Percentiles rank a stretch among this genome's conserved stretches.
phyloP scores from a whole-genome alignment of 768 basidiomycete species.

The Aureoboletus auriporus region DNA sequence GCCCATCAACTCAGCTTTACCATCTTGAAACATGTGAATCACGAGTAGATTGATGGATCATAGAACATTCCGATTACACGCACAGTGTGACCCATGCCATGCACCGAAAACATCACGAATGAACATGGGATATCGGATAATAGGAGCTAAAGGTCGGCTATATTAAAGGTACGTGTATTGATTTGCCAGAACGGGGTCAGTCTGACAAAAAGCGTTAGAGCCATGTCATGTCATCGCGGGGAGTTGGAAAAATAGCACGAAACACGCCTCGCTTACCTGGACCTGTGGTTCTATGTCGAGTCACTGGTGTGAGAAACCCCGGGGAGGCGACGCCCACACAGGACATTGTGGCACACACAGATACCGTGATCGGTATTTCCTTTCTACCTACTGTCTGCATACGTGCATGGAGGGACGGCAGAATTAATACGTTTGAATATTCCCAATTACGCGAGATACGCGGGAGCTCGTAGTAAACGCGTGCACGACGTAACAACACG shows the following conservation, averaged over 20 bases:
- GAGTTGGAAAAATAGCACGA: constrained; percentile 13
- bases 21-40: constrained; percentile 19
- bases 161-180: constrained; percentile 21
- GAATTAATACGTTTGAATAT: constrained; percentile 16
- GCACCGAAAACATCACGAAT: not conserved
- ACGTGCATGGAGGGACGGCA: not conserved
- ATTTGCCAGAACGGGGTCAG: constrained; percentile 8
- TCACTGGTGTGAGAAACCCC: constrained; percentile 13
- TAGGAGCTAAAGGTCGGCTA: constrained; percentile 19
- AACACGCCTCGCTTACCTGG: not conserved
- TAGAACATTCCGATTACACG: constrained; percentile 19
- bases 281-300: not conserved
- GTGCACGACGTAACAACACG: constrained; percentile 25
- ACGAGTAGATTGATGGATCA: constrained; percentile 12
- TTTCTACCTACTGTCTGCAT: not conserved
- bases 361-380: constrained; percentile 2
- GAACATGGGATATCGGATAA: constrained; percentile 2
- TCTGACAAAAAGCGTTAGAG: constrained; percentile 11
- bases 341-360: constrained; percentile 5
- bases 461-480: constrained; percentile 9
- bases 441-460: constrained; percentile 18
- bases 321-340: not conserved
- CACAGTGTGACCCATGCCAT: constrained; percentile 6
- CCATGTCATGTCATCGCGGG: constrained; percentile 13
- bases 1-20: constrained; percentile 3